A percentile compares a stretch with the other conserved stretches of the same genome.
phyloP scores from a whole-genome alignment of 805 yeast species.

The Myxozyma neotropica region DNA sequence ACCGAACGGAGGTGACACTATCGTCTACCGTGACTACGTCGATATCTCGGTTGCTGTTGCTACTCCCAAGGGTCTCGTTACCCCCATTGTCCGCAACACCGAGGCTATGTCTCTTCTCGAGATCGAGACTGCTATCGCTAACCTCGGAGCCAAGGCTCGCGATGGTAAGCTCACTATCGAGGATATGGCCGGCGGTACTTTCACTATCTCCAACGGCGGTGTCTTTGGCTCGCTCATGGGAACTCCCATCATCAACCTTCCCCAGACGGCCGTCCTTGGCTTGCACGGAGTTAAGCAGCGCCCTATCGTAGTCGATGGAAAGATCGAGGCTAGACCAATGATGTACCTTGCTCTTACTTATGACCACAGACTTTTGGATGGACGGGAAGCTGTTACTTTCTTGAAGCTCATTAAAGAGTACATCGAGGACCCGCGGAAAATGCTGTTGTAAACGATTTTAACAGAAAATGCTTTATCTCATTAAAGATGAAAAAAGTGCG shows the following conservation, averaged over 20 bases:
- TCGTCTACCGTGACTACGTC: conserved; percentile 93
- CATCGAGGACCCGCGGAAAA: conserved; percentile 98
- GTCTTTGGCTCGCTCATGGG: conserved; percentile 97
- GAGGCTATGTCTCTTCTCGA: conserved; percentile 87
- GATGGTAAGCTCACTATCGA: conserved; percentile 95
- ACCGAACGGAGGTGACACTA: conserved; percentile 70
- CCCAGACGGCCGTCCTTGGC: conserved; percentile 97
- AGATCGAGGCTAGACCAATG: conserved; percentile 97
- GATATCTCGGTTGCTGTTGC: conserved; percentile 97
- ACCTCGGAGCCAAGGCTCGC: conserved; percentile 89
- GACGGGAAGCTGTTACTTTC: conserved; percentile 98
- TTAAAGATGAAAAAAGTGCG: too few species aligned
- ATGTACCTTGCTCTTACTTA: conserved; percentile 98
- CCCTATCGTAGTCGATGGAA: conserved; percentile 94
- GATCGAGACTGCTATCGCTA: conserved; percentile 81
- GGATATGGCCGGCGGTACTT: conserved; percentile 99
- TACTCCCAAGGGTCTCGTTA: conserved; percentile 98
- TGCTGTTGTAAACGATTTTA: conserved; percentile 58
- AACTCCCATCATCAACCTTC: conserved; percentile 97
- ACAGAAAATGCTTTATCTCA: not conserved
- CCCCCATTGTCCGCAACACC: conserved; percentile 96
- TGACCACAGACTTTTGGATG: conserved; percentile 97
- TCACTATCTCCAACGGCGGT: conserved; percentile 99
- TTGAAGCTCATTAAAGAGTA: conserved; percentile 93
- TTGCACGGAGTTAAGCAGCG: conserved; percentile 97